These are phyloP conservation scores for Ophiostoma quercus DNA, from an alignment of 2,329 filamentous ascomycete species.

Conservation along the genomic window DNA sequence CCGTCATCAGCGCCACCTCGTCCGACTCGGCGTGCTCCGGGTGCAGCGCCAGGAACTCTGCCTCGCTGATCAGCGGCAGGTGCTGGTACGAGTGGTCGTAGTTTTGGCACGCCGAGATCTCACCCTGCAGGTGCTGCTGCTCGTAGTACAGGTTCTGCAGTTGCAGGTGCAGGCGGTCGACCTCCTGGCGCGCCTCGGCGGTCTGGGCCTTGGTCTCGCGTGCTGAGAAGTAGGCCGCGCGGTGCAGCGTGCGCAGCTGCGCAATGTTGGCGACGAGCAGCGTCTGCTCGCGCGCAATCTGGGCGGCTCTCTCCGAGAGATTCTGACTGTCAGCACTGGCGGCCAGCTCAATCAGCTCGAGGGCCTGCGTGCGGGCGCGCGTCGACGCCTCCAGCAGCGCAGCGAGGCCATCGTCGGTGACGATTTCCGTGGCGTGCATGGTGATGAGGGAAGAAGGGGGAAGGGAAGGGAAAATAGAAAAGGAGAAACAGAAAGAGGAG, in stretches of 20 bases:
- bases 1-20: slow-evolving; percentile 80
- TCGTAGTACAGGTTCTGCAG: slow-evolving; percentile 97
- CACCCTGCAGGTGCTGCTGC: slow-evolving; percentile 80
- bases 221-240: slow-evolving; percentile 72
- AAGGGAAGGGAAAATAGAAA: background rate
- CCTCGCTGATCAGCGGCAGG: slow-evolving; percentile 75
- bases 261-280: slow-evolving; percentile 71
- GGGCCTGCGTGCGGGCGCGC: slow-evolving; percentile 66
- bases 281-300: slow-evolving; percentile 72
- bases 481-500: background rate
- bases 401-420: slow-evolving; percentile 60
- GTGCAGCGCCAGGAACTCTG: slow-evolving; percentile 72
- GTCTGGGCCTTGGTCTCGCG: slow-evolving; percentile 82
- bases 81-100: slow-evolving; percentile 89
- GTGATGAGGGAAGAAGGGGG: background rate
- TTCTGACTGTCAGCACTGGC: slow-evolving; percentile 34
- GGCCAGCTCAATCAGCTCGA: slow-evolving; percentile 55
- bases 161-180: slow-evolving; percentile 85
- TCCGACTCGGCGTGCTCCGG: slow-evolving; percentile 68
- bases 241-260: slow-evolving; percentile 75
- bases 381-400: slow-evolving; percentile 68
- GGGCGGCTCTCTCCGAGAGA: slow-evolving; percentile 37
- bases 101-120: slow-evolving; percentile 84
- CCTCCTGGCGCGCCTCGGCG: slow-evolving; percentile 80
- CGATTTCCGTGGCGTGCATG: slow-evolving; percentile 55